Base-by-base conservation (phyloP, 2,329 filamentous ascomycete species). In the Bretziella fagacearum region DNA sequence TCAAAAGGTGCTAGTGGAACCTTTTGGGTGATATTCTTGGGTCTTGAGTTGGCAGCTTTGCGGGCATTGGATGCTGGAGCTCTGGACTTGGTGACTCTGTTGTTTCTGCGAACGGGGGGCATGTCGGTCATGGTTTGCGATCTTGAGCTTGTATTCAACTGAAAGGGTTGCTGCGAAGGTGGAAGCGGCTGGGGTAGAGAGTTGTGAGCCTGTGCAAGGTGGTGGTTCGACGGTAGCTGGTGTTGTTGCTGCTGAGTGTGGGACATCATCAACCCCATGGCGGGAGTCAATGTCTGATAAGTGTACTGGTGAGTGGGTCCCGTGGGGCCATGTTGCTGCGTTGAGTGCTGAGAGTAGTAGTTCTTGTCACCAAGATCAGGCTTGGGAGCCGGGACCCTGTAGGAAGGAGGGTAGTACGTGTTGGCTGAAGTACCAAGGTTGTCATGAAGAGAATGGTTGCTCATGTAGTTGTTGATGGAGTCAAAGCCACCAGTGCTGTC, bases 401-500 rank as follows among this genome's bases (percentile, higher is more conserved):
- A 48, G 17, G 30, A 6, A 15, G 7, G 3, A 17, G 27, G 11
- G 13, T 48, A 48, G 23, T 48, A 48, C 11, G 27, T 7, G 18
- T 18, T 20, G 22, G 39, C 18, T 7, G 46, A 8, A n/a, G 35
- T 22, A 2, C 26, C n/a, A 20, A 47, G 23, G 6, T 44, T 33
- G 17, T 46, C 25, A 18, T 37, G 23, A 7, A 42, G 40, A 4
- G 41, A 37, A 11, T n/a, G 7, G 29, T 23, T 26, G 6, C n/a
- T 29, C 18, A 43, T 50, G 25, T 43, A 45, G 26, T 20, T 20
- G 8, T 45, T 48, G 51, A 64, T 60, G 32, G 40, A 29, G 8
- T 61, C 58, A 47, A 68, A 63, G 44, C 7, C 6, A 20, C 60
- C 55, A 30, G 60, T 59, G 33, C 64, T 55, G 36, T 60, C 63